These are phyloP conservation scores for Umbilicus rupestris DNA, from an alignment of 164 flowering plant genomes.

Conservation along the genomic window DNA sequence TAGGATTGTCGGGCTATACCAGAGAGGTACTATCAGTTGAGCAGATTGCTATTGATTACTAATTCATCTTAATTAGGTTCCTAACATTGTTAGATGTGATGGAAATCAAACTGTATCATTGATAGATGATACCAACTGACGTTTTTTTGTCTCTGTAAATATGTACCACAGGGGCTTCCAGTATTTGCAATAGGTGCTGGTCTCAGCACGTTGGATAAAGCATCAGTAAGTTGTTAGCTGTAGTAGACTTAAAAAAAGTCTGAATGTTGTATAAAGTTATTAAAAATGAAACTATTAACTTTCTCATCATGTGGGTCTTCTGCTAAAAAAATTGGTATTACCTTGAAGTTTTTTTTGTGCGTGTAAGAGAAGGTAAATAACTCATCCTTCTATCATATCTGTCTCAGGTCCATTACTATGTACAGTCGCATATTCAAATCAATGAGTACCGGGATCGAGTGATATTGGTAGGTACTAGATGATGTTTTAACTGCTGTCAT, in stretches of 20 bases:
- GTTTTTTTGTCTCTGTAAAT: not conserved
- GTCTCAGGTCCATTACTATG: conserved; percentile 67
- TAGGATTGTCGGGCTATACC: conserved; percentile 81
- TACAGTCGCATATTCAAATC: conserved; percentile 95
- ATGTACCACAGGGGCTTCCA: conserved; percentile 65
- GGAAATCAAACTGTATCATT: too few species aligned
- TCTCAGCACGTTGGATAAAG: conserved; percentile 83
- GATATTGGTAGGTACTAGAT: conserved; percentile 47
- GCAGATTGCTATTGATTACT: too few species aligned
- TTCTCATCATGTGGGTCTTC: too few species aligned
- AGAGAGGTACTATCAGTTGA: conserved; percentile 46
- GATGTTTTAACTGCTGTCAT: not conserved
- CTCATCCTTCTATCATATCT: too few species aligned
- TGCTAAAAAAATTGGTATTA: too few species aligned
- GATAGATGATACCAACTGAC: not conserved
- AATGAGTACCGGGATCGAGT: conserved; percentile 95
- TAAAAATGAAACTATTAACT: too few species aligned
- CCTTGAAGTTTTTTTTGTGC: conserved; percentile 3
- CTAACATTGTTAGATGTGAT: too few species aligned
- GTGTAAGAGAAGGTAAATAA: too few species aligned
- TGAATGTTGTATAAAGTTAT: too few species aligned
- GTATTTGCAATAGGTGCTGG: conserved; percentile 90
- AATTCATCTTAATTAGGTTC: too few species aligned
- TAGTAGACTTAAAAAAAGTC: too few species aligned
- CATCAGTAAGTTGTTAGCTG: conserved; percentile 55